Conservation (phyloP, 495 filamentous ascomycete genomes). For the Xylaria longipes region DNA sequence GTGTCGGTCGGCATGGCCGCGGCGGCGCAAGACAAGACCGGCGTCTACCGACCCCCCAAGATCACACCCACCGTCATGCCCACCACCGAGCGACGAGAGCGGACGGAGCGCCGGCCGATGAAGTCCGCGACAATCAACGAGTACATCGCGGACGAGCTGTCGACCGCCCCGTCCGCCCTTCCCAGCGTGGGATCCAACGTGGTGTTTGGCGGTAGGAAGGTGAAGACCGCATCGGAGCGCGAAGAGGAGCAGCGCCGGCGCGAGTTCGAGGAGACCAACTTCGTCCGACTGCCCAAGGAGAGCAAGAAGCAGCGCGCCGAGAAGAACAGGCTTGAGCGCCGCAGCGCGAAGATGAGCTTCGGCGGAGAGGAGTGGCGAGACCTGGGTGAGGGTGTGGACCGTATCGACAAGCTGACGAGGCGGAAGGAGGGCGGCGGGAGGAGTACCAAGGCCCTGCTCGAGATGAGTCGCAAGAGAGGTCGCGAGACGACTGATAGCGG, state of each 20-base stretch:
- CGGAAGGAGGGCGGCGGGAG: slow-evolving; percentile 58
- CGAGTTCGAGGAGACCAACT: slow-evolving; percentile 87
- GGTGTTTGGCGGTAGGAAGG: slow-evolving; percentile 69
- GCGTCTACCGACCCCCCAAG: slow-evolving; percentile 82
- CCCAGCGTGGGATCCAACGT: slow-evolving; percentile 88
- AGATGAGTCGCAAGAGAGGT: slow-evolving; percentile 81
- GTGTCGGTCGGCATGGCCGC: slow-evolving; percentile 45
- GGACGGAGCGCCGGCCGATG: slow-evolving; percentile 60
- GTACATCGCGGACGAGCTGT: slow-evolving; percentile 82
- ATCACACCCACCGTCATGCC: slow-evolving; percentile 80
- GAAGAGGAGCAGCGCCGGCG: slow-evolving; percentile 72
- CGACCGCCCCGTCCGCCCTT: slow-evolving; percentile 74
- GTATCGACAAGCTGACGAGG: slow-evolving; percentile 74
- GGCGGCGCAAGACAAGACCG: slow-evolving; percentile 46
- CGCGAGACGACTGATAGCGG: slow-evolving; percentile 63
- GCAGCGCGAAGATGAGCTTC: slow-evolving; percentile 60
- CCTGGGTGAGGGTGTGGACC: slow-evolving; percentile 77
- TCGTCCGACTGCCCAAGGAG: slow-evolving; percentile 79
- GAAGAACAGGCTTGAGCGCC: slow-evolving; percentile 50
- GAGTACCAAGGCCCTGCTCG: slow-evolving; percentile 66
- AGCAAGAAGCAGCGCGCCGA: slow-evolving; percentile 77
- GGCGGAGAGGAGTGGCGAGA: slow-evolving; percentile 87
- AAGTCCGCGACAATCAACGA: slow-evolving; percentile 84
- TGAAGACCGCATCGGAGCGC: slow-evolving; percentile 72
- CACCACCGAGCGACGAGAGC: slow-evolving; percentile 62